Base-by-base conservation (phyloP, 2,329 filamentous ascomycete species). In the Aspergillus sp. region DNA sequence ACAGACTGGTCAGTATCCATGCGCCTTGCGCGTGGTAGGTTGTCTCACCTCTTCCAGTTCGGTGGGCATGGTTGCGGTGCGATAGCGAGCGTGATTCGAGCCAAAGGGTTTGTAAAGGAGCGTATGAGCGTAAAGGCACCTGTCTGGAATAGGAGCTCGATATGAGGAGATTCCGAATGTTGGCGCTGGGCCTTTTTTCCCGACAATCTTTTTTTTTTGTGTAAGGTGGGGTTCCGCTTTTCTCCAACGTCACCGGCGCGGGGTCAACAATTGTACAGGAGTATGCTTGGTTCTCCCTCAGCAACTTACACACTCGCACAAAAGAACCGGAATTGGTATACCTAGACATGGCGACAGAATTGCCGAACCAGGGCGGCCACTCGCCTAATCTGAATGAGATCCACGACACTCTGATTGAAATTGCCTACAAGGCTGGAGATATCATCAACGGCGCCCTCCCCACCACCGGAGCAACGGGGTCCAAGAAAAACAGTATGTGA, bases 11-110 rank as follows among this genome's bases (percentile, higher is more conserved):
- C 17, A 42, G 40, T 22, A 20, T 41, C 17, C 10, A 38, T 30
- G 26, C 26, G 26, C 9, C 26, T 30, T 30, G 26, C 26, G 3
- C 8, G 10, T 8, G 26, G 10, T 30, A 30, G 26, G 26, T 9
- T 30, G 8, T 30, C 67, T 40, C 76, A 89, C 88, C 75, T 91
- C 87, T 76, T 90, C 87, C 42, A 91, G 71, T 76, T 91, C 87
- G 41, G 86, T 86, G 49, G 87, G 82, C 88, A 92, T 91, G 30
- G 59, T 80, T 16, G n/a, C 45, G 10, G 26, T 19, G 16, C 35
- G 9, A 38, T 10, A 38, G 35, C 35, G 35, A 14, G 14, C 16
- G 16, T 7, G 6, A n/a, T 33, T 6, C 5, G 36, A 42, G 17
- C 4, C n/a, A 42, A 44, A 11, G 20, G 20, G 4, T 26, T 11